A percentile compares a stretch with the other conserved stretches of the same genome.
Conservation (phyloP, 1,284 basidiomycete genomes). For the Trichosporon ovoides region DNA sequence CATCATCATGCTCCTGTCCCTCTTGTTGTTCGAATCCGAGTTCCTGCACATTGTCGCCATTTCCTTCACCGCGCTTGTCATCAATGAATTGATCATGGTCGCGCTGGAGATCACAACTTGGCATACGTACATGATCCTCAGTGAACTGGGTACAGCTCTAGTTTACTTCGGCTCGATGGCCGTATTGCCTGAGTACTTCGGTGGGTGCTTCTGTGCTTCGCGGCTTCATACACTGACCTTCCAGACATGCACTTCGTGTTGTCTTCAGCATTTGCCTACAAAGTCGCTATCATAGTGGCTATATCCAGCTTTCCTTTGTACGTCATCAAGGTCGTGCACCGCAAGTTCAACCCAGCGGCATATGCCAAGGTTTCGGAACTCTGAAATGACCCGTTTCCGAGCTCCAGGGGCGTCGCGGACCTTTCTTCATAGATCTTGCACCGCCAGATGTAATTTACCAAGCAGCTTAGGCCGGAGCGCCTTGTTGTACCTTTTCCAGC, state of each 20-base stretch:
- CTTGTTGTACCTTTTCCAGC: conserved; percentile 27
- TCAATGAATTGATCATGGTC: conserved; percentile 99
- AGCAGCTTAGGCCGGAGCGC: neutral
- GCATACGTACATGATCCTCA: conserved; percentile 95
- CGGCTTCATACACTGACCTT: conserved; percentile 6
- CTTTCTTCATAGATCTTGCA: too few species aligned
- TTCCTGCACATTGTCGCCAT: conserved; percentile 98
- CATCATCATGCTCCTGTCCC: conserved; percentile 96
- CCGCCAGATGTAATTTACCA: too few species aligned
- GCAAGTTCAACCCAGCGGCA: conserved; percentile 82
- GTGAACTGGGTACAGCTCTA: conserved; percentile 80
- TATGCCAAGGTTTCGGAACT: conserved; percentile 72
- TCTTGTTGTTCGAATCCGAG: conserved; percentile 94
- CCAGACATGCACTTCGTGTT: conserved; percentile 88
- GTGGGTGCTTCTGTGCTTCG: conserved; percentile 52
- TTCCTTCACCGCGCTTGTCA: conserved; percentile 89
- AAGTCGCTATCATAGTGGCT: conserved; percentile 89
- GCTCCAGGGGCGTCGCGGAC: too few species aligned
- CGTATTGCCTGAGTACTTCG: conserved; percentile 95
- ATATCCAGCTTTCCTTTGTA: conserved; percentile 88
- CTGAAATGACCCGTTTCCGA: conserved; percentile 9
- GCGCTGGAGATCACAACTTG: conserved; percentile 95
- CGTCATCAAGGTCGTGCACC: conserved; percentile 79
- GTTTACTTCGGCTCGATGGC: conserved; percentile 89
- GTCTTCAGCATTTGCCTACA: conserved; percentile 84